Evolutionary conservation across 2,329 filamentous ascomycete genomes (phyloP).

Genomic region (Diaporthe sp.): DNA sequence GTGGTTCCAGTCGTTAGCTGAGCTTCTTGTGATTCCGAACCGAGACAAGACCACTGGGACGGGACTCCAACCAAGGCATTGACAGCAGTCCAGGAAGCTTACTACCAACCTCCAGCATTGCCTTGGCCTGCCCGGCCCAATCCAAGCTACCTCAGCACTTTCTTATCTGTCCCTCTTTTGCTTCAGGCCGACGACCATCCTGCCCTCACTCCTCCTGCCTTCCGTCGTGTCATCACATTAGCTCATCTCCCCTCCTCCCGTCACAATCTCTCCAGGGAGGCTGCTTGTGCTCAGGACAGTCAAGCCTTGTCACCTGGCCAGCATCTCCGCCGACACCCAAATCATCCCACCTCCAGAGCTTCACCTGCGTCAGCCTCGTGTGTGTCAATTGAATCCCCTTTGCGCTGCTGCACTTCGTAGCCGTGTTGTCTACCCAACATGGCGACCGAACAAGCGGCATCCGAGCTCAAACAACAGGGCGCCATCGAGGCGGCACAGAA

Average conservation of each 20-base stretch:
- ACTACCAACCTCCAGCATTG: conserved; percentile 27
- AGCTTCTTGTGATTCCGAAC: conserved; percentile 16
- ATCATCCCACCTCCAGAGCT: not conserved
- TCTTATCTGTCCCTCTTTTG: conserved; percentile 32
- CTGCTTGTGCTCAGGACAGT: conserved; percentile 7
- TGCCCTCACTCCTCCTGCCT: not conserved
- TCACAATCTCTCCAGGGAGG: conserved; percentile 12
- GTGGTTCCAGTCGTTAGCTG: conserved; percentile 4
- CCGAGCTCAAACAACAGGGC: conserved; percentile 85
- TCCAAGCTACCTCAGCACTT: not conserved
- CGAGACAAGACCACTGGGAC: conserved; percentile 20
- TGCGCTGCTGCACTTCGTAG: conserved; percentile 34
- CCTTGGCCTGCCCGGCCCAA: not conserved
- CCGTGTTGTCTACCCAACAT: conserved; percentile 43
- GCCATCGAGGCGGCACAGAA: conserved; percentile 82
- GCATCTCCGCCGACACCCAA: not conserved
- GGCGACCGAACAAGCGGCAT: conserved; percentile 47
- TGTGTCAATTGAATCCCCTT: conserved; percentile 31
- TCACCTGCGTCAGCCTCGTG: not conserved
- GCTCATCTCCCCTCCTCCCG: conserved; percentile 19
- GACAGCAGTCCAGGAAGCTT: conserved; percentile 9
- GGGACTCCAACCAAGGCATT: conserved; percentile 20
- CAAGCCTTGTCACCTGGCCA: not conserved
- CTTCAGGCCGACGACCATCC: conserved; percentile 24
- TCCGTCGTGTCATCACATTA: not conserved